Evolutionary conservation across 805 yeast genomes (phyloP).

Genomic region (Kazachstania taianensis): DNA sequence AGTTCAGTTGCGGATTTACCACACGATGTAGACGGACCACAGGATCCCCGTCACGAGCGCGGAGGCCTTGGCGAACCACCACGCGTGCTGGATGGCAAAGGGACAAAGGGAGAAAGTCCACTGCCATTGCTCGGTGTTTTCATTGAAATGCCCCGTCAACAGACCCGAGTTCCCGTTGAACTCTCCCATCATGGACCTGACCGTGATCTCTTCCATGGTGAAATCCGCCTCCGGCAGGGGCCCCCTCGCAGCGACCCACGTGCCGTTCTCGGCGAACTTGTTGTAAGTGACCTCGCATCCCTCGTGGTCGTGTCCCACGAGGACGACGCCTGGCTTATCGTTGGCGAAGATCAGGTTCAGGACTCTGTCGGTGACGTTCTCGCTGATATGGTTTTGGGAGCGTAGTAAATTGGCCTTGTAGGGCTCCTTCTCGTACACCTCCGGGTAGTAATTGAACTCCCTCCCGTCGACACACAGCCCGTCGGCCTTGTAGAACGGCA

Average conservation of each 20-base stretch:
- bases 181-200: conserved; percentile 94
- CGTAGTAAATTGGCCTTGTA: conserved; percentile 62
- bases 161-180: conserved; percentile 83
- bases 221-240: conserved; percentile 11
- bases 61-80: conserved; percentile 82
- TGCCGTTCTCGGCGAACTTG: conserved; percentile 30
- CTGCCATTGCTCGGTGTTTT: conserved; percentile 39
- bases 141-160: conserved; percentile 59
- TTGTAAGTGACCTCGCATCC: conserved; percentile 76
- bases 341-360: conserved; percentile 62
- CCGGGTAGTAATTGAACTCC: conserved; percentile 47
- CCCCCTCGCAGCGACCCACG: conserved; percentile 38
- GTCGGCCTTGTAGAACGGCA: conserved; percentile 73
- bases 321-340: conserved; percentile 61
- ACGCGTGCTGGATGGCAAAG: conserved; percentile 77
- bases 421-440: conserved; percentile 45
- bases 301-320: conserved; percentile 94
- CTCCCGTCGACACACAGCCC: conserved; percentile 90
- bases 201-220: conserved; percentile 66
- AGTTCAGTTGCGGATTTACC: too few relatives aligned
- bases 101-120: conserved; percentile 69
- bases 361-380: conserved; percentile 55
- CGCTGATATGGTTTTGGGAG: conserved; percentile 76
- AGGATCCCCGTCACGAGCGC: conserved; percentile 34
- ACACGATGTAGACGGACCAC: conserved; percentile 23